phyloP scores from a whole-genome alignment of 495 filamentous ascomycete species.

The Penicillium coffeae region DNA sequence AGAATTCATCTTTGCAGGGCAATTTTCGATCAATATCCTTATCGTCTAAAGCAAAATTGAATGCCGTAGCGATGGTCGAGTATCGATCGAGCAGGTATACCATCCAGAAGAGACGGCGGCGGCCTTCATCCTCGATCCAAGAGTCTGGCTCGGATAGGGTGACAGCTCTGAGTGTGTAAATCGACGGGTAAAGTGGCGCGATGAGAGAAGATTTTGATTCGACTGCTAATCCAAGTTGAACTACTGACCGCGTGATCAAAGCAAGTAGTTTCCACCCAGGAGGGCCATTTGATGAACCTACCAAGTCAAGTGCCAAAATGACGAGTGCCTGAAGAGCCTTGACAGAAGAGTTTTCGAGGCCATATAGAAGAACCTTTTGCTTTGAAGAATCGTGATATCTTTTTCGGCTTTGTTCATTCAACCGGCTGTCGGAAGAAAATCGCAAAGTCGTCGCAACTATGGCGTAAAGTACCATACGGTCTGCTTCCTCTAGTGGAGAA shows the following conservation, averaged over 20 bases:
- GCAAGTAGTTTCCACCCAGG: slow-evolving; percentile 88
- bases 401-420: slow-evolving; percentile 65
- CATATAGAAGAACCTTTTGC: slow-evolving; percentile 77
- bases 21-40: slow-evolving; percentile 83
- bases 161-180: slow-evolving; percentile 79
- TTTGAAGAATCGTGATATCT: slow-evolving; percentile 78
- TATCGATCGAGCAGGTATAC: slow-evolving; percentile 85
- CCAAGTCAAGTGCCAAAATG: slow-evolving; percentile 74
- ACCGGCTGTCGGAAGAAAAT: slow-evolving; percentile 69
- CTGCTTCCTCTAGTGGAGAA: slow-evolving; percentile 69
- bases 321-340: slow-evolving; percentile 82
- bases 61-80: slow-evolving; percentile 81
- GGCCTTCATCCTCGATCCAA: slow-evolving; percentile 84
- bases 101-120: slow-evolving; percentile 86
- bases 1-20: slow-evolving; percentile 83
- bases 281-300: slow-evolving; percentile 76
- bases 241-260: slow-evolving; percentile 77
- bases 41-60: slow-evolving; percentile 84
- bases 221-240: slow-evolving; percentile 77
- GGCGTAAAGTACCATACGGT: slow-evolving; percentile 77
- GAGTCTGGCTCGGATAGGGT: slow-evolving; percentile 75
- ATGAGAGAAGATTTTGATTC: slow-evolving; percentile 73
- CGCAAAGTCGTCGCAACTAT: slow-evolving; percentile 82
- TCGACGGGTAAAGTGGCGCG: slow-evolving; percentile 71
- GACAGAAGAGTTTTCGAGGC: slow-evolving; percentile 82